A percentile compares a stretch with the other conserved stretches of the same genome.
Evolutionary conservation across 1,139 yeast genomes (phyloP).

Genomic region (Taphrina flavorubra): DNA sequence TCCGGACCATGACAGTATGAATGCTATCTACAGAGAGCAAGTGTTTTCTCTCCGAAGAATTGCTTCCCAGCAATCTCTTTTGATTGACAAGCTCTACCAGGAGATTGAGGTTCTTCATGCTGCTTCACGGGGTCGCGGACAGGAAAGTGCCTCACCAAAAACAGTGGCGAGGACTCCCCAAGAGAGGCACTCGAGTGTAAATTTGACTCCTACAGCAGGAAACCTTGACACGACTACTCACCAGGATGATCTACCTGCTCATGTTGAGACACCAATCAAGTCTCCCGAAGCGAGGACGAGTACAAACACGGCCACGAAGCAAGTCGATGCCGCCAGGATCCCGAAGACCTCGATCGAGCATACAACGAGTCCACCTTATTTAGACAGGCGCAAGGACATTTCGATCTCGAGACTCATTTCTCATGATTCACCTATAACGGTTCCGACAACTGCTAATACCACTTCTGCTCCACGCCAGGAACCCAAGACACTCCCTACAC

Average conservation of each 20-base stretch:
- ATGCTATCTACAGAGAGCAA: conserved; percentile 5
- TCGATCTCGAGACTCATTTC: conserved; percentile 5
- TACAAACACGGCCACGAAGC: neutral
- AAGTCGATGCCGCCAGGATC: neutral
- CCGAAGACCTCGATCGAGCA: neutral
- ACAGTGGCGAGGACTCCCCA: neutral
- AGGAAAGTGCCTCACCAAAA: neutral
- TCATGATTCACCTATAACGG: neutral
- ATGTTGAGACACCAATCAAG: too few species aligned
- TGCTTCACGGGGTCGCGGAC: neutral
- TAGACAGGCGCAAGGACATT: neutral
- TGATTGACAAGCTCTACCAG: conserved; percentile 9
- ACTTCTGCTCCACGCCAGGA: neutral
- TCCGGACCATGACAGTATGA: neutral
- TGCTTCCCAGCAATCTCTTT: neutral
- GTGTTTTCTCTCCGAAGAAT: conserved; percentile 4
- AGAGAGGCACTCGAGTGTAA: neutral
- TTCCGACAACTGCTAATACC: neutral
- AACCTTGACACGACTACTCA: neutral
- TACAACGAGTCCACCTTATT: neutral
- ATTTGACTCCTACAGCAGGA: neutral
- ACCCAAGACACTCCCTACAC: neutral
- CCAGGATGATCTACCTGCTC: neutral
- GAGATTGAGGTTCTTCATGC: conserved; percentile 11
- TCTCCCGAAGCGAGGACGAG: neutral